These are phyloP conservation scores for Wolfiporia cocos DNA, from an alignment of 1,284 basidiomycete genomes.

Conservation along the genomic window DNA sequence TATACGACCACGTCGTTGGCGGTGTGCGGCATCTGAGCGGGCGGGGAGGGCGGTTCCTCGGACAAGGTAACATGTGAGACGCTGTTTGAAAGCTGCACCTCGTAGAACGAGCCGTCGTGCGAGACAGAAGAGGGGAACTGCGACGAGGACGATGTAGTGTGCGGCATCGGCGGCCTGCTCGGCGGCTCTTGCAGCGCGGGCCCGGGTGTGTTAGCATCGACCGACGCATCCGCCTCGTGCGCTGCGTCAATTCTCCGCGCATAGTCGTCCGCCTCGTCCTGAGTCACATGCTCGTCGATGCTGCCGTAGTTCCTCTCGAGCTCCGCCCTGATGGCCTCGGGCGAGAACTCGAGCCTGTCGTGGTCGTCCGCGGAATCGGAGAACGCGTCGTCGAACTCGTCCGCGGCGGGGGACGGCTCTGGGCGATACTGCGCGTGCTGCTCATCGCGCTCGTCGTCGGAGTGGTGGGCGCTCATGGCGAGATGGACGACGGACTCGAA, in stretches of 20 bases:
- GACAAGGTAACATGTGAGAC: slow-evolving; percentile 40
- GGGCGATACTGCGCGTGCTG: neutral
- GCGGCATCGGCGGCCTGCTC: slow-evolving; percentile 17
- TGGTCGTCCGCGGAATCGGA: slow-evolving; percentile 47
- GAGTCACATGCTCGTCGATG: slow-evolving; percentile 10
- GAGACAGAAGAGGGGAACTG: slow-evolving; percentile 16
- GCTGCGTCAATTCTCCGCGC: slow-evolving; percentile 23
- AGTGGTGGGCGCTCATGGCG: slow-evolving; percentile 11
- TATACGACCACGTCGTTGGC: slow-evolving; percentile 21
- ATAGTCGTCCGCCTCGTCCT: slow-evolving; percentile 13
- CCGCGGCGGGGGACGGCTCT: slow-evolving; percentile 8
- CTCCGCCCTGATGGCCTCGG: slow-evolving; percentile 52
- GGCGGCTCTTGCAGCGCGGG: slow-evolving; percentile 8
- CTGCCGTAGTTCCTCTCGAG: slow-evolving; percentile 39
- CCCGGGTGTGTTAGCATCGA: slow-evolving; percentile 37
- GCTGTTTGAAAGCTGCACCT: slow-evolving; percentile 29
- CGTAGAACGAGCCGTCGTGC: slow-evolving; percentile 25
- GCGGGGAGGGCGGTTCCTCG: slow-evolving; percentile 13
- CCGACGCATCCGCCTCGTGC: no score
- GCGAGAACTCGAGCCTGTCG: slow-evolving; percentile 44
- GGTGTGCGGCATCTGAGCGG: slow-evolving; percentile 7
- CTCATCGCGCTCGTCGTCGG: slow-evolving; percentile 10
- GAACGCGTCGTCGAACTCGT: slow-evolving; percentile 67
- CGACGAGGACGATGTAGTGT: slow-evolving; percentile 15
- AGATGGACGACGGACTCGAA: neutral